Percentiles rank a stretch among this genome's conserved stretches.
phyloP scores from a whole-genome alignment of 83 land plant species.

The Picea abies region DNA sequence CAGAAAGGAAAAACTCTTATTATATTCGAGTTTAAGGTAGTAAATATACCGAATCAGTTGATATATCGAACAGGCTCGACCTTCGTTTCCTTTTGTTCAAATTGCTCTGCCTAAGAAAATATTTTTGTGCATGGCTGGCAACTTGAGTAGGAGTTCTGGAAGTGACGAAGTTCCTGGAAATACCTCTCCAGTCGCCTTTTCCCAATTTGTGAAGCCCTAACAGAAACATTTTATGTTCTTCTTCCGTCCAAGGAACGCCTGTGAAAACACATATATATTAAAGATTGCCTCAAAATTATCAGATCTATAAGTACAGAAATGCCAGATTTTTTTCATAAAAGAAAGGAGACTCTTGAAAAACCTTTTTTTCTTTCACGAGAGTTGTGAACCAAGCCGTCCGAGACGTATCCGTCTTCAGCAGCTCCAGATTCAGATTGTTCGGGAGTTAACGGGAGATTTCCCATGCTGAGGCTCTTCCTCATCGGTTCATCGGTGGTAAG shows the following conservation, averaged over 20 bases:
- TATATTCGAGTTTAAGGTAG: not conserved
- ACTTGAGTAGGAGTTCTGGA: conserved; percentile 25
- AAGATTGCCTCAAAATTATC: not conserved
- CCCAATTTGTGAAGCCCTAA: conserved; percentile 22
- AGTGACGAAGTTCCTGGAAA: conserved; percentile 21
- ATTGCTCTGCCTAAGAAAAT: conserved; percentile 24
- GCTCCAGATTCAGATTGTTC: conserved; percentile 16
- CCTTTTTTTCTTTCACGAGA: conserved; percentile 22
- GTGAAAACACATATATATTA: not conserved
- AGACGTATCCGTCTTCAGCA: conserved; percentile 12
- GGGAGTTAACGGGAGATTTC: conserved; percentile 7
- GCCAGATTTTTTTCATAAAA: not conserved
- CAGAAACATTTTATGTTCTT: conserved; percentile 20
- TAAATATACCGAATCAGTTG: conserved; percentile 9
- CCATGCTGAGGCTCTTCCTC: conserved; percentile 67
- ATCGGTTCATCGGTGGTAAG: conserved; percentile 38
- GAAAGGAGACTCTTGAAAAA: not conserved
- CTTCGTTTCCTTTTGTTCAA: conserved; percentile 21
- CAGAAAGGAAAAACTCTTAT: not conserved
- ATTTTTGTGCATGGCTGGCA: conserved; percentile 23
- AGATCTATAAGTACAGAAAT: not conserved
- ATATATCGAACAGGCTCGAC: conserved; percentile 23
- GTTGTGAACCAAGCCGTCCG: conserved; percentile 15
- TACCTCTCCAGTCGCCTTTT: conserved; percentile 28
- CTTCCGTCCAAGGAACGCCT: conserved; percentile 31